Base-by-base conservation (phyloP, 495 filamentous ascomycete species). In the Elaphomyces granulatus region DNA sequence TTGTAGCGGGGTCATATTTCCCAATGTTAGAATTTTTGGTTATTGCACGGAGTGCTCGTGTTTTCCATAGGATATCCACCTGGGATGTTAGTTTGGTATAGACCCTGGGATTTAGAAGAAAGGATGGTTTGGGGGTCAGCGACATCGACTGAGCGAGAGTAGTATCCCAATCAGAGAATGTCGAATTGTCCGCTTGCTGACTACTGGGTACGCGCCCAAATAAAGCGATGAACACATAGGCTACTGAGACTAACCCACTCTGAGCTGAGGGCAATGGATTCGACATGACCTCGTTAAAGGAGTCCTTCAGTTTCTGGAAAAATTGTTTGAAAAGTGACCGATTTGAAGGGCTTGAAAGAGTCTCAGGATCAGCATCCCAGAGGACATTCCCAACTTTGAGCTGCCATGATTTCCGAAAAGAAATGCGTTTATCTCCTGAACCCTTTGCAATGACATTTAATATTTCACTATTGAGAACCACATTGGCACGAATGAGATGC, bases 371-470 rank as follows among this genome's bases (percentile, higher is more conserved):
- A 14, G 68, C 61, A 26, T 71, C 52, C 72, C 81, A 83, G 3
- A 94, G 56, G 2, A 87, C 53, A 9, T 92, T 77, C 17, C 82
- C 85, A 37, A 79, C 58, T 34, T 71, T 73, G 18, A 86, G 65
- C 23, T 80, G 71, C 90, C 90, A 98, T 31, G 82, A 60, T 38
- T 78, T 79, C n/a, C 82, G 76, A 35, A 83, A 71, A 12, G 78
- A 74, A 7, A 79, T 60, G 47, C 82, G 78, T 55, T 95, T 98
- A 41, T 98, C 92, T 4, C 68, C 65, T 3, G 87, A 61, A 0
- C 90, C 90, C 55, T 93, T 94, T 10, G 71, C 61, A 40, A 92
- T 82, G 1, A 75, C 64, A 43, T 87, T 83, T 1, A 72, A 43
- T 10, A 81, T 66, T 12, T 75, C 51, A 46, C 80, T 79, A 12